These are phyloP conservation scores for Sclerotinia minor DNA, from an alignment of 2,329 filamentous ascomycete genomes.

Conservation along the genomic window DNA sequence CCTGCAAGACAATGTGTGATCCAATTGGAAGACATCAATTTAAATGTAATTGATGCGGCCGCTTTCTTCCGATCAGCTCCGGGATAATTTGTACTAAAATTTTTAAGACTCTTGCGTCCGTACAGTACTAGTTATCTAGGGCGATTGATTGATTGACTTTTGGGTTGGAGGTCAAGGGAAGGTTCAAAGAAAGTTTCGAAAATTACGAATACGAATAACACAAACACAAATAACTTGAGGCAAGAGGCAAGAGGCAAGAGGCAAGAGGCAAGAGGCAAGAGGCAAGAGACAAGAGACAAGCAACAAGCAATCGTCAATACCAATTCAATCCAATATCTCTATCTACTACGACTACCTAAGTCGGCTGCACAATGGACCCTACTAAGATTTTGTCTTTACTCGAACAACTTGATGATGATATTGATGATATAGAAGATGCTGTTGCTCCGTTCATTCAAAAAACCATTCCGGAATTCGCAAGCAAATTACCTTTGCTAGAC, in stretches of 20 bases:
- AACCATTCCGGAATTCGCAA: conserved; percentile 65
- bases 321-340: not conserved
- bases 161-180: not conserved
- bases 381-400: conserved; percentile 38
- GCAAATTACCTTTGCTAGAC: conserved; percentile 86
- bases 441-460: conserved; percentile 71
- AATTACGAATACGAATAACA: not conserved
- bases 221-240: conserved; percentile 17
- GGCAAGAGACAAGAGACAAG: no score
- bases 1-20: not conserved
- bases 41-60: conserved; percentile 14
- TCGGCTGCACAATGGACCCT: conserved; percentile 45
- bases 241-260: no score
- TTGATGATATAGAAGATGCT: conserved; percentile 74
- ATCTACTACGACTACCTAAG: not conserved
- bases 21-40: conserved; percentile 15
- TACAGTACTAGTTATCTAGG: no score
- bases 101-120: no score
- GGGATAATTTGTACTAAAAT: not conserved
- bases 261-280: not conserved
- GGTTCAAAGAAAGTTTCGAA: not conserved
- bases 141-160: no score
- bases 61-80: not conserved
- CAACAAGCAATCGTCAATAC: not conserved
- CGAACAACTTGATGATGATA: conserved; percentile 66